Evolutionary conservation across 306 rosid species (phyloP).

Genomic region (Cercis canadensis): DNA sequence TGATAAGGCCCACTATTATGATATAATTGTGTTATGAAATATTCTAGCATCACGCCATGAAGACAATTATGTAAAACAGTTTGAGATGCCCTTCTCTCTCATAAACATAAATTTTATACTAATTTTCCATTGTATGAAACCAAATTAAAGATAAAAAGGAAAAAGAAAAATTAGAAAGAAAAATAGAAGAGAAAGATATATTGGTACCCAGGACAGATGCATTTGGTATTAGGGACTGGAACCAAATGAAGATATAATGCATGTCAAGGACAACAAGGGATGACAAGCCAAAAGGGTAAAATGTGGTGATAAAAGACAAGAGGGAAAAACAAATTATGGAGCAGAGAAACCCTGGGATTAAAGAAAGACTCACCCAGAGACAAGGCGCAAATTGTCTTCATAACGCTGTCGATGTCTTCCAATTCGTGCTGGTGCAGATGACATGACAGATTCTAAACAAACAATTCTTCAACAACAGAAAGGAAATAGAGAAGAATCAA

Average conservation of each 20-base stretch:
- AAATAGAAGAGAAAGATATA: slow-evolving; percentile 17
- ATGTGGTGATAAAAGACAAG: not conserved
- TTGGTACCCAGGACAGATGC: slow-evolving; percentile 1
- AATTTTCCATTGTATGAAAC: slow-evolving; percentile 25
- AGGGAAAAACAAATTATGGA: slow-evolving; percentile 16
- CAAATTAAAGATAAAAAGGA: no score
- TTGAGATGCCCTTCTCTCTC: slow-evolving; percentile 37
- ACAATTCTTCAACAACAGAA: slow-evolving; percentile 20
- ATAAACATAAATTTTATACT: slow-evolving; percentile 31
- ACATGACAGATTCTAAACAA: slow-evolving; percentile 45
- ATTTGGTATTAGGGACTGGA: slow-evolving; percentile 24
- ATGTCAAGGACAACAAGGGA: slow-evolving; percentile 19
- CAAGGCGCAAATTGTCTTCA: slow-evolving; percentile 74
- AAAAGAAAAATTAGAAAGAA: slow-evolving; percentile 10
- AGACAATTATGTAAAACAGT: slow-evolving; percentile 35
- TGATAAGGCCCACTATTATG: slow-evolving; percentile 48
- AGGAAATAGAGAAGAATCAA: slow-evolving; percentile 20
- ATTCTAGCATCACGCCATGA: slow-evolving; percentile 33
- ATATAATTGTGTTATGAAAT: slow-evolving; percentile 24
- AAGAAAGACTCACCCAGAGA: slow-evolving; percentile 70
- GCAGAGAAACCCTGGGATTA: not conserved
- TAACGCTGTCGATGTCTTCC: slow-evolving; percentile 84
- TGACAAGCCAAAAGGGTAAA: slow-evolving; percentile 16
- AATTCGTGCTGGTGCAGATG: slow-evolving; percentile 58
- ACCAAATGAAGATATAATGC: slow-evolving; percentile 14